phyloP scores from a whole-genome alignment of 352 stramenopile genomes.

The Blastocystis sp. region DNA sequence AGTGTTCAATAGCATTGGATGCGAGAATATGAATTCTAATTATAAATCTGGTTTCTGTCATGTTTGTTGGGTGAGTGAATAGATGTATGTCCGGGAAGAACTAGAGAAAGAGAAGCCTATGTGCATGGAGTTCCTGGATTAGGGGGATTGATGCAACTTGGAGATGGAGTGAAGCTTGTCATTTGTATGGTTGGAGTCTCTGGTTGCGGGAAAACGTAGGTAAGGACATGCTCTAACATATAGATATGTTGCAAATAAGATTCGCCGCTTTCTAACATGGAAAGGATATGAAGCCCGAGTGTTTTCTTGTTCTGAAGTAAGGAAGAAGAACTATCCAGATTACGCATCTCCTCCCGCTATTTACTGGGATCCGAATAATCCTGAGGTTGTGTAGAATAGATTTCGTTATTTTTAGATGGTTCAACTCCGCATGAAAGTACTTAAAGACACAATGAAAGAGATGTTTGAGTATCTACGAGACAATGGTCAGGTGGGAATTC shows the following conservation, averaged over 20 bases:
- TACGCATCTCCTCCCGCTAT: constrained; percentile 39
- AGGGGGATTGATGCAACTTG: constrained; percentile 55
- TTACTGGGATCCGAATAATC: constrained; percentile 48
- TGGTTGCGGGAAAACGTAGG: constrained; percentile 59
- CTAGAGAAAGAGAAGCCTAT: neutral
- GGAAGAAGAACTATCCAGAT: constrained; percentile 35
- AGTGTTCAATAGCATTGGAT: no score
- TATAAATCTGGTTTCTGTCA: neutral
- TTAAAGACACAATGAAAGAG: constrained; percentile 39
- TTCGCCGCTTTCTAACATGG: constrained; percentile 58
- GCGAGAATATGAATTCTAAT: no score
- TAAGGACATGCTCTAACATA: neutral
- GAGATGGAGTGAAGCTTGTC: constrained; percentile 56
- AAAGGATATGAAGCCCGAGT: constrained; percentile 56
- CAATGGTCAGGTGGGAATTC: constrained; percentile 52
- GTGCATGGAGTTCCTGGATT: constrained; percentile 60
- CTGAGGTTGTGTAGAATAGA: neutral
- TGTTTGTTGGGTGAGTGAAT: neutral
- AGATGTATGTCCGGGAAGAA: constrained; percentile 11
- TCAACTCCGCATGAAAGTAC: neutral
- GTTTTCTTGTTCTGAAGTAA: constrained; percentile 50
- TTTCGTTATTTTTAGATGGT: neutral
- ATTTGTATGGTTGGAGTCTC: constrained; percentile 62
- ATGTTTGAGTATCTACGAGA: constrained; percentile 53
- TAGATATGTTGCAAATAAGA: constrained; percentile 61